phyloP scores from a whole-genome alignment of 2,329 filamentous ascomycete genomes.

The Sporothrix luriei region DNA sequence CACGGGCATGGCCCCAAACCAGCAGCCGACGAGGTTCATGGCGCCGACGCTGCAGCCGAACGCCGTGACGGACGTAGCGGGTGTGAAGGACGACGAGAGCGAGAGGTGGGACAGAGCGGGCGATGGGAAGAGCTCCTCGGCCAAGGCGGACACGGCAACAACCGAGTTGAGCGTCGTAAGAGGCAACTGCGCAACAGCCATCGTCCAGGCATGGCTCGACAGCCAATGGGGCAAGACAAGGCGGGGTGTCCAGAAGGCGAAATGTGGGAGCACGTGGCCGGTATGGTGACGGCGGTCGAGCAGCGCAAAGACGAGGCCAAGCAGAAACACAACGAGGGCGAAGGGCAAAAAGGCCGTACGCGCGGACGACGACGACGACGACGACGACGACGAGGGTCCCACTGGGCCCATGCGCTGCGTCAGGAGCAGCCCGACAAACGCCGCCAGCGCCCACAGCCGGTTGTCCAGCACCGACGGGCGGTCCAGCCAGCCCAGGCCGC shows the following conservation, averaged over 20 bases:
- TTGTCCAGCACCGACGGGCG: conserved; percentile 69
- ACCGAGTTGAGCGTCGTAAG: conserved; percentile 92
- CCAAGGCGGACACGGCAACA: conserved; percentile 80
- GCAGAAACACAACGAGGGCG: conserved; percentile 69
- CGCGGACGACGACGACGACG: neutral
- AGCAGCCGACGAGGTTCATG: conserved; percentile 84
- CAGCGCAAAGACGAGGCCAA: conserved; percentile 67
- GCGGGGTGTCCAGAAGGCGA: conserved; percentile 63
- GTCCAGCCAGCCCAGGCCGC: conserved; percentile 66
- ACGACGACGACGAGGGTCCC: conserved; percentile 38
- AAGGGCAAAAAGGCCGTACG: conserved; percentile 64
- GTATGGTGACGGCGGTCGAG: conserved; percentile 40
- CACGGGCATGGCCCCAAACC: conserved; percentile 93
- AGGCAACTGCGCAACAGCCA: conserved; percentile 83
- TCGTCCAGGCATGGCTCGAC: conserved; percentile 49
- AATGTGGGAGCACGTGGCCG: conserved; percentile 49
- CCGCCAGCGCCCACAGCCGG: conserved; percentile 71
- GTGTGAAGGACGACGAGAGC: conserved; percentile 44
- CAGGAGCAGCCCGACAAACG: conserved; percentile 70
- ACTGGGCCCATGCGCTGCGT: conserved; percentile 60
- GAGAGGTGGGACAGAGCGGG: neutral
- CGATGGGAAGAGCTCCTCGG: conserved; percentile 71
- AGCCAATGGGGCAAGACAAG: conserved; percentile 49
- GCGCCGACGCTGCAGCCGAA: conserved; percentile 78
- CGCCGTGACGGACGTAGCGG: conserved; percentile 66